Evolutionary conservation across 2,329 filamentous ascomycete genomes (phyloP).

Genomic region (Monilinia aucupariae): DNA sequence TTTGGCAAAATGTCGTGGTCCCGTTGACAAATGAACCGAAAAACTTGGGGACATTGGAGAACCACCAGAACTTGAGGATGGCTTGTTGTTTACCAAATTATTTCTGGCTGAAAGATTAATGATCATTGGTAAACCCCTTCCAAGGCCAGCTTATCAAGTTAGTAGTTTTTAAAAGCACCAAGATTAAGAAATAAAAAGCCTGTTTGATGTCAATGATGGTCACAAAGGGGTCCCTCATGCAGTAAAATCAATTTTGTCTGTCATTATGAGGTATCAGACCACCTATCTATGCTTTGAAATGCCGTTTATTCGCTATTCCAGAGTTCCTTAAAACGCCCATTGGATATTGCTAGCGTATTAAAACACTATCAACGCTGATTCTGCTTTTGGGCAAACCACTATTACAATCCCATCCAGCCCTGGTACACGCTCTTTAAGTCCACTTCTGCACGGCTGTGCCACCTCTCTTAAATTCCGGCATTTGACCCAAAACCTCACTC

Average conservation of each 20-base stretch:
- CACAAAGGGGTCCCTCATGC: too few relatives aligned
- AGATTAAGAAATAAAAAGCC: background rate
- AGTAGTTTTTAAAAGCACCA: background rate
- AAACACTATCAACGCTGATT: background rate
- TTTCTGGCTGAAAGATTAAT: background rate
- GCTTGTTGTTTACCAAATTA: background rate
- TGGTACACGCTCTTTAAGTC: slow-evolving; percentile 6
- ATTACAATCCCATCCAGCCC: background rate
- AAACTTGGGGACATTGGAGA: background rate
- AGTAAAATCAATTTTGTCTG: background rate
- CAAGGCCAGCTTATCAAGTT: background rate
- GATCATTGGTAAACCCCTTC: background rate
- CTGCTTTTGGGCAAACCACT: background rate
- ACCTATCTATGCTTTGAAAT: slow-evolving; percentile 5
- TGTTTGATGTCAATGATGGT: too few relatives aligned
- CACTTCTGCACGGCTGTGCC: slow-evolving; percentile 60
- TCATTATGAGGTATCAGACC: background rate
- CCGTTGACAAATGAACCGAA: background rate
- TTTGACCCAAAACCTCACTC: slow-evolving; percentile 50
- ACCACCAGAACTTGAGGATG: background rate
- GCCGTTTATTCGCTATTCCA: background rate
- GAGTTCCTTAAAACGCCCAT: slow-evolving; percentile 9
- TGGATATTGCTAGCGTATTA: background rate
- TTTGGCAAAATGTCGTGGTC: background rate
- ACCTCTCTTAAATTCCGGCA: slow-evolving; percentile 60